Conservation (phyloP, 345 rosid species). For the thale cress (Arabidopsis thaliana) region TAIR10.1 NC_003076.8:19875501-19876000, state of each 20-base stretch:
- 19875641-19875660: conserved; percentile 10
- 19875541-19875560: not conserved
- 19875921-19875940: conserved; percentile 65
- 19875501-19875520: not conserved
- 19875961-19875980: conserved; percentile 63
- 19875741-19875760: conserved; percentile 19
- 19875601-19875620: not conserved
- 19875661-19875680: not conserved
- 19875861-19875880: conserved; percentile 8
- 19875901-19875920: conserved; percentile 78
- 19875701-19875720: not conserved
- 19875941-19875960: conserved; percentile 56
- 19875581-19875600: conserved; percentile 6
- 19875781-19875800: not conserved
- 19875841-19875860: conserved; percentile 3
- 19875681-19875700: conserved; percentile 1
- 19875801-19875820: not conserved
- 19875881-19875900: conserved; percentile 83
- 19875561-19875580: not conserved
- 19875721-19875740: not conserved
- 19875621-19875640: not conserved
- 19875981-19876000: conserved; percentile 80
- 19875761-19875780: not conserved
- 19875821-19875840: not conserved
- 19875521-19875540: conserved; percentile 8